phyloP scores from a whole-genome alignment of 176 grass and related monocot genomes.

The Oryza officinalis region DNA sequence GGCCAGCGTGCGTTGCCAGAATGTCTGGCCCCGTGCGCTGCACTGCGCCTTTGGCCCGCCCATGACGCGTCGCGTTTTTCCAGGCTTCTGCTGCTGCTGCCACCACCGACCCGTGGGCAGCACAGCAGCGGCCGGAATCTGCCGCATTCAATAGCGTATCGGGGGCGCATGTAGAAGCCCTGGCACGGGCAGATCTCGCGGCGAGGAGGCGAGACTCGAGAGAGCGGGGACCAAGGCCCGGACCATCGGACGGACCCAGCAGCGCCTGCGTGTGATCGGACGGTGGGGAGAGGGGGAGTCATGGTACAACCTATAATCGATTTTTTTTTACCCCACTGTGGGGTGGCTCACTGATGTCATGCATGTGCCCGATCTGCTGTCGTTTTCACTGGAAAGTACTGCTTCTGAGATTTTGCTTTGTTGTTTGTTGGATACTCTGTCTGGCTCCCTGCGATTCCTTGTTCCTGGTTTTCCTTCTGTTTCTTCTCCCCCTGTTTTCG shows the following conservation, averaged over 20 bases:
- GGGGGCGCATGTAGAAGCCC: slow-evolving; percentile 14
- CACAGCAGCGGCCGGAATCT: background rate
- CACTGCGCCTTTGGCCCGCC: background rate
- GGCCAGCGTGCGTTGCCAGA: background rate
- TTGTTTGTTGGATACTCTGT: slow-evolving; percentile 47
- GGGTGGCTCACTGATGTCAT: slow-evolving; percentile 34
- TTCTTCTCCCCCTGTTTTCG: background rate
- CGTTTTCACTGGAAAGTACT: slow-evolving; percentile 62
- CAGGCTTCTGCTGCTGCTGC: background rate
- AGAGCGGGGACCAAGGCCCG: background rate
- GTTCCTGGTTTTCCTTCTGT: background rate
- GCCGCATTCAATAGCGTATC: slow-evolving; percentile 45
- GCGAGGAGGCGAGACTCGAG: background rate
- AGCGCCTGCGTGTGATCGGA: slow-evolving; percentile 22
- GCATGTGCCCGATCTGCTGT: slow-evolving; percentile 54
- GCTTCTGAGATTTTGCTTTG: slow-evolving; percentile 54
- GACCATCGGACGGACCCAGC: slow-evolving; percentile 21
- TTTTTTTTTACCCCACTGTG: background rate
- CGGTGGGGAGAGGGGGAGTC: background rate
- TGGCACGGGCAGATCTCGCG: slow-evolving; percentile 36
- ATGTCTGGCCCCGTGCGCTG: background rate
- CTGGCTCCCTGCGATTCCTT: background rate
- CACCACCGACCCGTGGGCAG: background rate
- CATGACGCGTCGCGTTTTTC: slow-evolving; percentile 31
- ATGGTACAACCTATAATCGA: background rate